A percentile compares a stretch with the other conserved stretches of the same genome.
Evolutionary conservation across 805 yeast genomes (phyloP).

Genomic region (Yarrowia phangngaensis): DNA sequence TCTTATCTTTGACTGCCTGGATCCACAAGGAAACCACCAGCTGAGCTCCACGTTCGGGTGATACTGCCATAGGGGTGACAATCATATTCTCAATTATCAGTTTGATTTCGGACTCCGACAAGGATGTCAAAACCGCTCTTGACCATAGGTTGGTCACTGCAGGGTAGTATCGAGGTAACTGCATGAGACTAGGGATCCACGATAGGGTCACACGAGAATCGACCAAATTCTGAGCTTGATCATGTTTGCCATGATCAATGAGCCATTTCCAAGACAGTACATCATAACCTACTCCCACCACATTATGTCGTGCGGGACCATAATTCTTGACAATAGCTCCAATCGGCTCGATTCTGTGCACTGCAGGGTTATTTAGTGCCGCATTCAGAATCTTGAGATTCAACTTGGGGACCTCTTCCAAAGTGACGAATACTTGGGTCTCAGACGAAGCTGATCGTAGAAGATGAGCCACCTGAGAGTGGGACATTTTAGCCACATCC

Average conservation of each 20-base stretch:
- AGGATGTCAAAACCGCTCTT: background rate
- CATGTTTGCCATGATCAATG: conserved; percentile 20
- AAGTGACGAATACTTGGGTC: conserved; percentile 17
- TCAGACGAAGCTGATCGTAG: conserved; percentile 4
- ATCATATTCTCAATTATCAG: background rate
- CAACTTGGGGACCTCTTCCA: conserved; percentile 21
- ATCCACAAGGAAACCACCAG: conserved; percentile 10
- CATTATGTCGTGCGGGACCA: conserved; percentile 6
- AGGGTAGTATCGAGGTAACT: conserved; percentile 9
- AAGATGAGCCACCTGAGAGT: background rate
- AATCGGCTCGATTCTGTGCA: conserved; percentile 23
- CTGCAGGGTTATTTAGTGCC: conserved; percentile 12
- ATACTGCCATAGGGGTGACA: conserved; percentile 1
- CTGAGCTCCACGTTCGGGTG: conserved; percentile 6
- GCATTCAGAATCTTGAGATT: conserved; percentile 20
- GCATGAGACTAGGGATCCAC: conserved; percentile 22
- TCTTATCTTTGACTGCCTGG: conserved; percentile 8
- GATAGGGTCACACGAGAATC: background rate
- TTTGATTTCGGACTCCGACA: background rate
- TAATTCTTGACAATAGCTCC: conserved; percentile 10
- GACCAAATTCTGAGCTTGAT: conserved; percentile 14
- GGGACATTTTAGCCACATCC: conserved; percentile 7
- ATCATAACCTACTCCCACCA: conserved; percentile 13
- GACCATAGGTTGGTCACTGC: conserved; percentile 13
- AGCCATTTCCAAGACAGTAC: conserved; percentile 19